phyloP scores from a whole-genome alignment of 805 yeast genomes.

The Ogataea methanolica region DNA sequence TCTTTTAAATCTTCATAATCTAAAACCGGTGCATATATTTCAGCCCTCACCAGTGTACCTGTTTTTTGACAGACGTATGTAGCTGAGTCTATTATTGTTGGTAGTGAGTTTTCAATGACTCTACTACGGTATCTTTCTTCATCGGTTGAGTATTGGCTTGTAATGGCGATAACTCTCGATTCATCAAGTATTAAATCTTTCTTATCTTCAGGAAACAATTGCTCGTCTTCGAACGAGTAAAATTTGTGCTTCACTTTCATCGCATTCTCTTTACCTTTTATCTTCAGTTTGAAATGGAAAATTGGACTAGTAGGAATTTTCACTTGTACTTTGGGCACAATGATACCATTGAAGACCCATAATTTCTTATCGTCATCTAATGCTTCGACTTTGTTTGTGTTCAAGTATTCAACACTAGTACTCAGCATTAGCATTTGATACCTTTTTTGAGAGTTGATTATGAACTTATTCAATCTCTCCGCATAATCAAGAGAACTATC shows the following conservation, averaged over 20 bases:
- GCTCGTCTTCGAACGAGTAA: slow-evolving; percentile 23
- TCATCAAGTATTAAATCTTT: slow-evolving; percentile 16
- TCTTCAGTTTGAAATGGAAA: slow-evolving; percentile 25
- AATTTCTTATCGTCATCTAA: slow-evolving; percentile 8
- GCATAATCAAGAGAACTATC: slow-evolving; percentile 34
- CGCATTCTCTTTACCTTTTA: slow-evolving; percentile 17
- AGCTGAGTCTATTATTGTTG: slow-evolving; percentile 40
- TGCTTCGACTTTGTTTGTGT: slow-evolving; percentile 10
- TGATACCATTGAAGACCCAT: slow-evolving; percentile 22
- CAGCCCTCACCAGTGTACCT: slow-evolving; percentile 46
- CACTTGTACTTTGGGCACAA: slow-evolving; percentile 18
- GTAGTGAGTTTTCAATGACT: slow-evolving; percentile 23
- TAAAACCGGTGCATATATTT: slow-evolving; percentile 50
- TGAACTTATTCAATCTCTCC: slow-evolving; percentile 16
- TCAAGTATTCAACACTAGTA: slow-evolving; percentile 22
- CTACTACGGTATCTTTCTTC: slow-evolving; percentile 8
- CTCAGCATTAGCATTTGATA: slow-evolving; percentile 32
- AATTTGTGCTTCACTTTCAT: slow-evolving; percentile 21
- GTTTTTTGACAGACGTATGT: slow-evolving; percentile 43
- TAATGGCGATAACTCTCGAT: background rate
- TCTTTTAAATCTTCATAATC: slow-evolving; percentile 40
- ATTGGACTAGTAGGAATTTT: slow-evolving; percentile 16
- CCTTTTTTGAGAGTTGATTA: slow-evolving; percentile 11
- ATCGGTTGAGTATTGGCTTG: slow-evolving; percentile 1
- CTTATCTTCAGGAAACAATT: slow-evolving; percentile 23